Conservation (phyloP, 1,284 basidiomycete species). For the Irpex sp. region DNA sequence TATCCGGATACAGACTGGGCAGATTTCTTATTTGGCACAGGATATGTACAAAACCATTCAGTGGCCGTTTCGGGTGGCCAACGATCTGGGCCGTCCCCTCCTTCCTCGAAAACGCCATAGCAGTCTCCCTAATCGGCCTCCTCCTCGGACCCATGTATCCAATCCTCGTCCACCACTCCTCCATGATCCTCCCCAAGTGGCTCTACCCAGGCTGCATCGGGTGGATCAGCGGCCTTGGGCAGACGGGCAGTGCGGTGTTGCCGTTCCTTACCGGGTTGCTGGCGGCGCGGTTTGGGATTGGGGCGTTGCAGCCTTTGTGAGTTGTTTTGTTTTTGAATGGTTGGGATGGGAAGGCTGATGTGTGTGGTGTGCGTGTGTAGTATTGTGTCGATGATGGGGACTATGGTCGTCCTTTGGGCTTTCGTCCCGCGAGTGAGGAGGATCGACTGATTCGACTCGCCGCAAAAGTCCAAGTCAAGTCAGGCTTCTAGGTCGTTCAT, state of each 20-base stretch:
- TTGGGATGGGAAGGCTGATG: neutral
- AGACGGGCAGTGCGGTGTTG: constrained; percentile 62
- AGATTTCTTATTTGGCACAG: too few species aligned
- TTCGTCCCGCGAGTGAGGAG: constrained; percentile 26
- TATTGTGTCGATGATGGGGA: constrained; percentile 22
- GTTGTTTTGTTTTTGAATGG: constrained; percentile 19
- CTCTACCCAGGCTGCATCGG: constrained; percentile 65
- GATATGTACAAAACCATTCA: too few species aligned
- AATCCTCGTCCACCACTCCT: constrained; percentile 58
- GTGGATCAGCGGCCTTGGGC: constrained; percentile 64
- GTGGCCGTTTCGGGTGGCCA: too few species aligned
- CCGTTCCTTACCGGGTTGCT: constrained; percentile 63
- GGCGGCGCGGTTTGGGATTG: constrained; percentile 51
- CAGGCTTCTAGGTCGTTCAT: too few species aligned
- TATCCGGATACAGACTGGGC: too few species aligned
- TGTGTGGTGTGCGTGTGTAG: constrained; percentile 4
- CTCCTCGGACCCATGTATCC: constrained; percentile 55
- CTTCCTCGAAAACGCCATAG: constrained; percentile 55
- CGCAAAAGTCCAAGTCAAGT: too few species aligned
- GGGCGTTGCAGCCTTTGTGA: constrained; percentile 55
- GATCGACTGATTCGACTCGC: constrained; percentile 18
- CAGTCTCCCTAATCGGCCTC: constrained; percentile 52
- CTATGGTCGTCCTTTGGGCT: constrained; percentile 30
- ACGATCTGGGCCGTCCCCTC: constrained; percentile 63
- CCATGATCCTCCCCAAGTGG: constrained; percentile 55